Evolutionary conservation across 495 filamentous ascomycete genomes (phyloP).

Genomic region (Parachaetomium inaequale): DNA sequence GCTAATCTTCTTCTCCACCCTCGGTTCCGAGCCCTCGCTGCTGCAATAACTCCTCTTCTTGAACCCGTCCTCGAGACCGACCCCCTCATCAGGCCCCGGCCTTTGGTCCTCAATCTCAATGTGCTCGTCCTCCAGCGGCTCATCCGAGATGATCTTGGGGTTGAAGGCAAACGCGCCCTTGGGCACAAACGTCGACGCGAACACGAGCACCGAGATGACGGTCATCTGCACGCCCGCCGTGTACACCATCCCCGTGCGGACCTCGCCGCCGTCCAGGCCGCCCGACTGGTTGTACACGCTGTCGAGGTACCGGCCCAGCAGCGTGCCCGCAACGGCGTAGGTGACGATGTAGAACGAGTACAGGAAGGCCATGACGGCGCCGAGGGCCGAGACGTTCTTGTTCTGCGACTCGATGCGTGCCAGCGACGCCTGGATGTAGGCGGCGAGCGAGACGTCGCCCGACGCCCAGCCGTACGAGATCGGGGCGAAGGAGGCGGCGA

Average conservation of each 20-base stretch:
- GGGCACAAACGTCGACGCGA: conserved; percentile 41
- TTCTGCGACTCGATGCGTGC: conserved; percentile 35
- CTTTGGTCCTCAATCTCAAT: conserved; percentile 10
- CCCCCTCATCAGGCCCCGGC: neutral
- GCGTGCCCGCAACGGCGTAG: conserved; percentile 41
- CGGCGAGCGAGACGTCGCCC: conserved; percentile 44
- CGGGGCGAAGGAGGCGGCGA: conserved; percentile 42
- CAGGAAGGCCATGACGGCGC: conserved; percentile 48
- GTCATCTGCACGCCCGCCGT: conserved; percentile 44
- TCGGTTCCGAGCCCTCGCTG: conserved; percentile 18
- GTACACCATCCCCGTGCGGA: conserved; percentile 28
- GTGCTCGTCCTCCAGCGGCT: conserved; percentile 28
- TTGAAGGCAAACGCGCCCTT: conserved; percentile 37
- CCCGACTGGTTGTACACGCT: conserved; percentile 30
- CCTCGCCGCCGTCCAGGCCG: conserved; percentile 17
- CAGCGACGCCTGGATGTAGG: conserved; percentile 45
- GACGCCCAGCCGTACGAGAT: conserved; percentile 49
- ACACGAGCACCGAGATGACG: conserved; percentile 33
- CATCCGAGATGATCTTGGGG: conserved; percentile 37
- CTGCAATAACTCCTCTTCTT: conserved; percentile 19
- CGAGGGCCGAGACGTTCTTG: conserved; percentile 42
- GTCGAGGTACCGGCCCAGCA: conserved; percentile 43
- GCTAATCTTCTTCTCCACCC: conserved; percentile 16
- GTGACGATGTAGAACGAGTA: conserved; percentile 46
- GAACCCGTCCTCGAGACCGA: neutral